These are phyloP conservation scores for Ophiostoma fasciatum DNA, from an alignment of 2,329 filamentous ascomycete species.

Conservation along the genomic window DNA sequence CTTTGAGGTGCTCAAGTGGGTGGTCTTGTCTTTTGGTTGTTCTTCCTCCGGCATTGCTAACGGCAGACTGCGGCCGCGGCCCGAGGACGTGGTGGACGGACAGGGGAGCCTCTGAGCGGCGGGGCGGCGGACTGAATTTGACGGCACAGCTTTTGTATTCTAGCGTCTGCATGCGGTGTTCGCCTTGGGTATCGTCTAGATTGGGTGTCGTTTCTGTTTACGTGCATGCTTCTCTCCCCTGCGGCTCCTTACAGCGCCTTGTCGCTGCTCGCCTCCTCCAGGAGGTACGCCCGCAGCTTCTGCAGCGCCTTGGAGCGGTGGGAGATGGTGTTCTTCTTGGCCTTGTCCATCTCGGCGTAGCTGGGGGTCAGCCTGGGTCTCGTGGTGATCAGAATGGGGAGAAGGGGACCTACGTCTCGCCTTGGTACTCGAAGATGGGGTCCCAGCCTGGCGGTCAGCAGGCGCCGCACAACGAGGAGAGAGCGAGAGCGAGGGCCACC, in stretches of 20 bases:
- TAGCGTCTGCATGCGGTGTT: no score
- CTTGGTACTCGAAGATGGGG: conserved; percentile 85
- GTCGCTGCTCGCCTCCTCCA: conserved; percentile 20
- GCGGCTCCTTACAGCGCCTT: neutral
- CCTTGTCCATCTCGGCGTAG: conserved; percentile 88
- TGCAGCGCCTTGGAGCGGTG: conserved; percentile 78
- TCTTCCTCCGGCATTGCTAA: neutral
- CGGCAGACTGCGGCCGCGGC: neutral
- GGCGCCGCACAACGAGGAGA: no score
- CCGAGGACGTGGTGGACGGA: neutral
- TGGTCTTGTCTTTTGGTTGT: neutral
- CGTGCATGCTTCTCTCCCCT: neutral
- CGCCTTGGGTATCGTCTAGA: no score
- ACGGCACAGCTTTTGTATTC: no score
- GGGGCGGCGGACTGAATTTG: no score
- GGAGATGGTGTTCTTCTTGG: conserved; percentile 79
- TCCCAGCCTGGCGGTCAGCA: conserved; percentile 97
- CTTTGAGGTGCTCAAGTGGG: conserved; percentile 68
- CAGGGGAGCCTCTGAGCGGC: no score
- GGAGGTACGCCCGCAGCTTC: conserved; percentile 74
- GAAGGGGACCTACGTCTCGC: conserved; percentile 47
- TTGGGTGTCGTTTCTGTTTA: no score
- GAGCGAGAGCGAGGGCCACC: no score
- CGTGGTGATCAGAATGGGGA: no score
- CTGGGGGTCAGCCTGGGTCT: no score